Evolutionary conservation across 768 basidiomycete species (phyloP), one percentile per base, ranked within the genome.

Genomic region (Auricularia heimuer): DNA sequence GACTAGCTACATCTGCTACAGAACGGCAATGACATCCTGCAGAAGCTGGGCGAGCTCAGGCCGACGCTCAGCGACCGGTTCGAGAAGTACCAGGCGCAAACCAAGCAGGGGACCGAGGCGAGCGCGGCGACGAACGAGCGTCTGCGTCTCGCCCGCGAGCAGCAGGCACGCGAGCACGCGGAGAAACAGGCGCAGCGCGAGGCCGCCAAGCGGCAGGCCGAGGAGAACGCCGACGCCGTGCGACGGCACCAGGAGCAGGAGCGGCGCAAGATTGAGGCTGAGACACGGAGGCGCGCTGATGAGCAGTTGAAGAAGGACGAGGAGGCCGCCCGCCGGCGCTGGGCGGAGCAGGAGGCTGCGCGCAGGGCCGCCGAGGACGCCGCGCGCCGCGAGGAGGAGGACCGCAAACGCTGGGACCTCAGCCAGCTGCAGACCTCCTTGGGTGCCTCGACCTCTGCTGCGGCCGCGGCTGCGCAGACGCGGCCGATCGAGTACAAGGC

Each of bases 11-110:
- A 51, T 69, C 37, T 64, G 70, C 65, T 42, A 33, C 73, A 90
- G 88, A 88, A 90, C 64, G 89, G 89, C 18, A 84, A 89, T 71
- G 82, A 89, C 64, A 88, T 92, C 62, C 81, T 92, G 56, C 81
- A 83, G 66, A 80, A 79, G 67, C 82, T 93, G 37, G 78, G 83
- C 61, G 79, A 83, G 33, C 78, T 93, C 63, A 91, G 90, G 66
- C 82, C 83, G 8, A 69, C 76, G 3, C 80, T 92, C 7, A 81
- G 88, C 54, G 81, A 84, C 54, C 81, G 85, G 16, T 85, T 84
- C 68, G 86, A 88, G 62, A 76, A 79, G 62, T 90, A 87, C 87
- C 71, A 75, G 11, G 74, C 74, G 44, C 74, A 76, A 45, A 76
- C 83, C 18, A 34, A 61, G 34, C 63, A 67, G 66, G 4, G 39